Evolutionary conservation across 768 basidiomycete genomes (phyloP), one percentile per base, ranked within the genome.

Genomic region (Lentinula edodes): DNA sequence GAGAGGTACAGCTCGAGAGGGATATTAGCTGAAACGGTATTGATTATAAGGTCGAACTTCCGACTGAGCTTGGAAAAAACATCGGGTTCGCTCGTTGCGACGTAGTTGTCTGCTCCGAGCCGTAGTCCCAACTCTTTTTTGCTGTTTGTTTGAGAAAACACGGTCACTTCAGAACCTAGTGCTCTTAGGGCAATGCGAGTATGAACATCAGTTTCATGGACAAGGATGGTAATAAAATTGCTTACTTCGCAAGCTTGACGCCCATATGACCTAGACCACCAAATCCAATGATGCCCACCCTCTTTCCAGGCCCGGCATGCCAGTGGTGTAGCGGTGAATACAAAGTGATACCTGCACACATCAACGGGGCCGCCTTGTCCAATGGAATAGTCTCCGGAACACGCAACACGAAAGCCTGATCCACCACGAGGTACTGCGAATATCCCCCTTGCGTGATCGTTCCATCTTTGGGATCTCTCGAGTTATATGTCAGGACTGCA

Each of bases 281-380:
- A 50, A 90, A 79, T 46, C 87, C 87, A 64, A 89, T 74, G 48
- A 90, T 72, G 46, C 86, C 88, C 64, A 89, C 83, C 63, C 78
- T 80, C 73, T 83, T 86, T 50, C 86, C 87, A 0, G 84, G 83
- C 0, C 85, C 86, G 60, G 65, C 70, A 23, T 35, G 73, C 75
- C 75, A 62, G 72, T 71, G 7, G 81, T 81, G 74, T 18, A 89
- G 73, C 10, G 88, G 86, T 0, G 84, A 85, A 73, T 76, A 87
- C 7, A 83, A 80, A 5, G 86, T 87, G n/a, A 87, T 68, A 32
- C 86, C 86, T 4, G 76, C 87, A 66, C 85, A 89, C 55, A 88
- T 70, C 81, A 89, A 80, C 6, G 86, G 84, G 2, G 85, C 85
- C 5, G 83, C 85, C 51, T 83, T 64, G 55, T 79, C 78, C 6